These are phyloP conservation scores for Nannochloris sp. DNA, from an alignment of 139 green algal genomes.

Conservation along the genomic window DNA sequence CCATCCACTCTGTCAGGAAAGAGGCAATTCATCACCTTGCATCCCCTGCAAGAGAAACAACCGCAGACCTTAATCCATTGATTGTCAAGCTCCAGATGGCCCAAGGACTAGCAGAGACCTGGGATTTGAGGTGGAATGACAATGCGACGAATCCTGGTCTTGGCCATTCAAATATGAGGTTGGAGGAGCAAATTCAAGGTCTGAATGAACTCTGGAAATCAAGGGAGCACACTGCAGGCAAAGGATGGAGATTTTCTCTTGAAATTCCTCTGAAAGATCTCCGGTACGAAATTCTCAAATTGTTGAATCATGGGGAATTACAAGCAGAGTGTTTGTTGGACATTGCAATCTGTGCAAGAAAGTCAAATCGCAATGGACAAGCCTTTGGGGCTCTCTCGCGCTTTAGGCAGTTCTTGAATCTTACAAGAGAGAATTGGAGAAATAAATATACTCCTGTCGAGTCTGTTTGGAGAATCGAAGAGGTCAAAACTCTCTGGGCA, in stretches of 20 bases:
- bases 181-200: conserved; percentile 5
- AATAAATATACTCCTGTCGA: background rate
- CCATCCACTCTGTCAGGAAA: conserved; percentile 16
- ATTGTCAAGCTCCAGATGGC: conserved; percentile 60
- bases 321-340: conserved; percentile 21
- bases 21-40: conserved; percentile 16
- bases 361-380: conserved; percentile 31
- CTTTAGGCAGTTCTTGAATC: conserved; percentile 15
- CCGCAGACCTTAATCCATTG: conserved; percentile 30
- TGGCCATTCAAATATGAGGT: conserved; percentile 6
- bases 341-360: conserved; percentile 34
- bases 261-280: conserved; percentile 46
- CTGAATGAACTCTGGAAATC: background rate
- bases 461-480: conserved; percentile 51
- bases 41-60: conserved; percentile 32
- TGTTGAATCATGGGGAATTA: conserved; percentile 8
- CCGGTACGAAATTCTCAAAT: conserved; percentile 28
- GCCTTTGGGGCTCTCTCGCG: conserved; percentile 18
- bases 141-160: background rate
- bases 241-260: conserved; percentile 27
- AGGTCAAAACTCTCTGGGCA: conserved; percentile 73
- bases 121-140: conserved; percentile 10
- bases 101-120: conserved; percentile 35
- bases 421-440: conserved; percentile 1
- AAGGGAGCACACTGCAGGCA: conserved; percentile 8